phyloP scores from a whole-genome alignment of 176 grass and related monocot genomes.

The Triticum turgidum region DNA sequence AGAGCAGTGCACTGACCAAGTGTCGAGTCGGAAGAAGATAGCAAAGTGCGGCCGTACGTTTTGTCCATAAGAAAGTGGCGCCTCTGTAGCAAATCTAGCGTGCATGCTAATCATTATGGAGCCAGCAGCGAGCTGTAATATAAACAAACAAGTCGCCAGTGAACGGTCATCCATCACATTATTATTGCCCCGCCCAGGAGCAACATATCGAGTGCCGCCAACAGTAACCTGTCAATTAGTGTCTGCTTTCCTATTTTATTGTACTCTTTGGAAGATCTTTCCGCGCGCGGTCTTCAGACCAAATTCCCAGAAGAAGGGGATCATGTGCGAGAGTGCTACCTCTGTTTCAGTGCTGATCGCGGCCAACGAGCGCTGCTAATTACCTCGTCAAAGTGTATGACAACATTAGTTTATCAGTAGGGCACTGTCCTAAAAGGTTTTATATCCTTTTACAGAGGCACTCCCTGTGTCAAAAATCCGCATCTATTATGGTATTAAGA shows the following conservation, averaged over 20 bases:
- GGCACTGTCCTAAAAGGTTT: too few species aligned
- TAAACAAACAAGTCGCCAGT: constrained; percentile 10
- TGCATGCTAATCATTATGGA: constrained; percentile 20
- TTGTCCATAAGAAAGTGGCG: constrained; percentile 29
- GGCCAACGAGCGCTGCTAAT: neutral
- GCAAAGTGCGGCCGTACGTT: neutral
- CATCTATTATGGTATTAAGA: too few species aligned
- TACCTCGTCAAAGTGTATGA: neutral
- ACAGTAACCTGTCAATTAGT: constrained; percentile 36
- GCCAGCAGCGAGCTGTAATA: constrained; percentile 3
- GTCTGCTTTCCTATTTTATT: neutral
- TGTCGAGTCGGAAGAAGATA: neutral
- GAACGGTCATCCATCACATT: constrained; percentile 50
- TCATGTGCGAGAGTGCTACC: neutral
- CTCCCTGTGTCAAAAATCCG: too few species aligned
- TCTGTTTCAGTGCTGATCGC: neutral
- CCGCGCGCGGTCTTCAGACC: neutral
- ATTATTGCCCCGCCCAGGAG: constrained; percentile 10
- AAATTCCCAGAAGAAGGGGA: neutral
- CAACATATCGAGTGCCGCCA: constrained; percentile 16
- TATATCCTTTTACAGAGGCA: too few species aligned
- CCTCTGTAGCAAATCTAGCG: neutral
- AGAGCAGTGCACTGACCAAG: constrained; percentile 37
- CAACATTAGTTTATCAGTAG: neutral
- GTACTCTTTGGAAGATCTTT: too few species aligned